phyloP scores from a whole-genome alignment of 2,329 filamentous ascomycete species.

The Sclerotinia borealis region DNA sequence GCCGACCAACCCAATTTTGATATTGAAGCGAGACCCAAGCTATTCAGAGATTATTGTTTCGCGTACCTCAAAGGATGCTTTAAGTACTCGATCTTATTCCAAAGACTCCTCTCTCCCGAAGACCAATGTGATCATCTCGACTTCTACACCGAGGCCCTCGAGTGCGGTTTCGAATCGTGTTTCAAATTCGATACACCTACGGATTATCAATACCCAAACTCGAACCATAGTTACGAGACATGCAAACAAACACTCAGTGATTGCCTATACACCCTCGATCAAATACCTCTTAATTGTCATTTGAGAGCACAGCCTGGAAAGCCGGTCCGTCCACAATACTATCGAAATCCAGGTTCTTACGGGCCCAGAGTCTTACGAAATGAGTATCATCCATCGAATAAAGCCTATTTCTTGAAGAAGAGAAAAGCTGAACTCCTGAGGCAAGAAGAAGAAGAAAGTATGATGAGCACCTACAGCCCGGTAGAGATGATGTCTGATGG shows the following conservation, averaged over 20 bases:
- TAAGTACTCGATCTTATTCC: not conserved
- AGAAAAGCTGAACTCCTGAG: too few species aligned
- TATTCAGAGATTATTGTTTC: not conserved
- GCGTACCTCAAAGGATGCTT: not conserved
- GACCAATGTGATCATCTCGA: not conserved
- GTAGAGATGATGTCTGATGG: too few species aligned
- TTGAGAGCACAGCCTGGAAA: not conserved
- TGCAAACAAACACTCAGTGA: not conserved
- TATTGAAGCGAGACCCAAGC: not conserved
- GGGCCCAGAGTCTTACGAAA: not conserved
- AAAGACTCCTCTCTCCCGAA: not conserved
- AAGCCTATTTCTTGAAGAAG: not conserved
- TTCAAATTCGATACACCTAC: not conserved
- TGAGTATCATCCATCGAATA: not conserved
- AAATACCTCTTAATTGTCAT: not conserved
- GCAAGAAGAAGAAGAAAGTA: too few species aligned
- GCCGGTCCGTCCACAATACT: not conserved
- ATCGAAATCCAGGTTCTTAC: not conserved
- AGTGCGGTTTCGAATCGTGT: not conserved
- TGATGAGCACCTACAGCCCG: too few species aligned
- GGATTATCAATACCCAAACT: not conserved
- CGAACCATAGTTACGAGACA: not conserved
- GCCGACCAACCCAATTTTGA: not conserved
- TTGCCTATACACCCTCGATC: not conserved
- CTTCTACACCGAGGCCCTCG: not conserved